Evolutionary conservation across 2,329 filamentous ascomycete genomes (phyloP).

Genomic region (Botrytis paeoniae): DNA sequence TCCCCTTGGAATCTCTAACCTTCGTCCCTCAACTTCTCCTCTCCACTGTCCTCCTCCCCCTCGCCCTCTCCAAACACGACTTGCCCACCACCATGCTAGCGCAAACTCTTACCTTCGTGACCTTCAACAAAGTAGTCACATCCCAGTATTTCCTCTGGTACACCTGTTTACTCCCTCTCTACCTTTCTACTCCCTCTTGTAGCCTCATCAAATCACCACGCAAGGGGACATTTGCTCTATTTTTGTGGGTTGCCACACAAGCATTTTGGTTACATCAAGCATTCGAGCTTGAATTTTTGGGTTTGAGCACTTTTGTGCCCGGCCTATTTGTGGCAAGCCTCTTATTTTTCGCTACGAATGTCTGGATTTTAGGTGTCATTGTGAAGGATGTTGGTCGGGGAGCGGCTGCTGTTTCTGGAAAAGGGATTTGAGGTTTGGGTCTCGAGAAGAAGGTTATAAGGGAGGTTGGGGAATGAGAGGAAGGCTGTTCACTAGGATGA

Average conservation of each 20-base stretch:
- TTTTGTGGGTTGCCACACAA: conserved; percentile 75
- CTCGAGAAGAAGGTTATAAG: background rate
- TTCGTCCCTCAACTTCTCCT: conserved; percentile 87
- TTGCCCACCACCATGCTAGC: conserved; percentile 83
- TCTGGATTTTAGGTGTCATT: conserved; percentile 81
- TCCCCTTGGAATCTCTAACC: conserved; percentile 71
- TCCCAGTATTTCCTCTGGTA: conserved; percentile 96
- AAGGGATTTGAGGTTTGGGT: background rate
- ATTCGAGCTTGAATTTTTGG: conserved; percentile 75
- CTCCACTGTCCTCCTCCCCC: conserved; percentile 70
- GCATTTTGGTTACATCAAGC: conserved; percentile 73
- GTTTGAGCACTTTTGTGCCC: conserved; percentile 77
- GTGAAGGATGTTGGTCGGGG: conserved; percentile 56
- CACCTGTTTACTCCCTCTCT: conserved; percentile 86
- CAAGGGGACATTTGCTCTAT: conserved; percentile 62
- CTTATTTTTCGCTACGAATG: conserved; percentile 80
- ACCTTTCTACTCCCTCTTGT: conserved; percentile 79
- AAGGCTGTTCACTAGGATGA: background rate
- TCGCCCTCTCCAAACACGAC: conserved; percentile 75
- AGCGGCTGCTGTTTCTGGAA: background rate
- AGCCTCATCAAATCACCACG: conserved; percentile 60
- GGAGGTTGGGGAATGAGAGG: background rate
- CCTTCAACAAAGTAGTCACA: conserved; percentile 83
- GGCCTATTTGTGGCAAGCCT: conserved; percentile 76
- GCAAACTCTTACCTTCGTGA: conserved; percentile 95